These are phyloP conservation scores for Alternaria arbusti DNA, from an alignment of 2,329 filamentous ascomycete species.

Conservation along the genomic window DNA sequence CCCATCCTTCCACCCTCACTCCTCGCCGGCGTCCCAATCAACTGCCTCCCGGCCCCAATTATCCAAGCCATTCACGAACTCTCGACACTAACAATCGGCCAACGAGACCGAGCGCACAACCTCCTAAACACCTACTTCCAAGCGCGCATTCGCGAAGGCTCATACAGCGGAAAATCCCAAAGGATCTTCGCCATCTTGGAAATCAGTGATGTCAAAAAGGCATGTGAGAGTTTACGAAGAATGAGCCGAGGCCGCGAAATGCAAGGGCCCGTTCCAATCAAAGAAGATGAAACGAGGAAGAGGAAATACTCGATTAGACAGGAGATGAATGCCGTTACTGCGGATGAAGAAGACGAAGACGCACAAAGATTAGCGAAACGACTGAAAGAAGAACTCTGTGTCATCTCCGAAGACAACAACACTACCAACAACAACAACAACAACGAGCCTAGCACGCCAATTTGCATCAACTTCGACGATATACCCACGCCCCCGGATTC, in stretches of 20 bases:
- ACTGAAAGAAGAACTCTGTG: not conserved
- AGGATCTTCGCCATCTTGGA: slow-evolving; percentile 3
- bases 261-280: not conserved
- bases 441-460: not conserved
- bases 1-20: not conserved
- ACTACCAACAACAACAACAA: too few relatives aligned
- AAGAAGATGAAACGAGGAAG: not conserved
- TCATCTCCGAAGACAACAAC: not conserved
- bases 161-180: not conserved
- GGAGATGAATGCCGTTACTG: not conserved
- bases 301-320: slow-evolving; percentile 10
- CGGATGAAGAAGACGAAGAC: not conserved
- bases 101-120: slow-evolving; percentile 17
- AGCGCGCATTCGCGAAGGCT: slow-evolving; percentile 9
- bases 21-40: not conserved
- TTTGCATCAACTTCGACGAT: not conserved
- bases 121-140: slow-evolving; percentile 19
- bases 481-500: not conserved
- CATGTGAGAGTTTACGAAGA: slow-evolving; percentile 10
- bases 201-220: slow-evolving; percentile 17
- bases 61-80: slow-evolving; percentile 8
- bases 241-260: slow-evolving; percentile 14
- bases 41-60: not conserved
- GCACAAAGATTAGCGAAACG: not conserved
- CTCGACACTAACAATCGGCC: slow-evolving; percentile 11